phyloP scores from a whole-genome alignment of 2,329 filamentous ascomycete genomes.

The Trichoderma koningiopsis region DNA sequence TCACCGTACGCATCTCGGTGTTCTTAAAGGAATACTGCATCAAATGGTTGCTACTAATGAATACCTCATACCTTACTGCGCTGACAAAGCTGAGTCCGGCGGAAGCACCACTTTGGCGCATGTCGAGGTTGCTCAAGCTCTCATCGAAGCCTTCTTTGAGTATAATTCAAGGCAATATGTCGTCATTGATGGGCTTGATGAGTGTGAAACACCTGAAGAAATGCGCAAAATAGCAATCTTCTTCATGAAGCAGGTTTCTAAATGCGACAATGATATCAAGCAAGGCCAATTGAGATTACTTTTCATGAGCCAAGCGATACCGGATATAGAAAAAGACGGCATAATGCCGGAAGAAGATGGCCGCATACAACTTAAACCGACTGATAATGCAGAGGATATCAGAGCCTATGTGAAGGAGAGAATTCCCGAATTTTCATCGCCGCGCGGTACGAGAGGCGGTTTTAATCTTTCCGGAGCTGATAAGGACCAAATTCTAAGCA shows the following conservation, averaged over 20 bases:
- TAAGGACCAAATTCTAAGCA: slow-evolving; percentile 6
- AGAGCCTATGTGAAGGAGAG: not conserved
- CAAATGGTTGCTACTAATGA: slow-evolving; percentile 10
- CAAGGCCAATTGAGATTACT: not conserved
- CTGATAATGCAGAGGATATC: slow-evolving; percentile 11
- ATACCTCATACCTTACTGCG: not conserved
- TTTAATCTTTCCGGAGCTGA: slow-evolving; percentile 9
- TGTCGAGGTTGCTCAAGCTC: not conserved
- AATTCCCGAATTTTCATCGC: not conserved
- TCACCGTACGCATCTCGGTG: not conserved
- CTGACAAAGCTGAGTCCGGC: not conserved
- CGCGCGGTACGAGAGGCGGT: not conserved
- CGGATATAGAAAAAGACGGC: not conserved
- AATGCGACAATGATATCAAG: slow-evolving; percentile 6
- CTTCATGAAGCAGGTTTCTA: not conserved
- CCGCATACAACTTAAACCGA: not conserved
- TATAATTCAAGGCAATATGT: slow-evolving; percentile 10
- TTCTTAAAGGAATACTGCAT: slow-evolving; percentile 4
- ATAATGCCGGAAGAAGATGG: not conserved
- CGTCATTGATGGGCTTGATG: slow-evolving; percentile 10
- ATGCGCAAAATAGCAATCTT: not conserved
- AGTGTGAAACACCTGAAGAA: not conserved
- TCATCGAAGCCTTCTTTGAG: not conserved
- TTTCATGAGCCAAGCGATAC: not conserved
- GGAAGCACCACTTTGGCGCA: not conserved